Evolutionary conservation across 176 grass and related monocot genomes (phyloP).

Genomic region (Rhipidocladum racemiflorum): DNA sequence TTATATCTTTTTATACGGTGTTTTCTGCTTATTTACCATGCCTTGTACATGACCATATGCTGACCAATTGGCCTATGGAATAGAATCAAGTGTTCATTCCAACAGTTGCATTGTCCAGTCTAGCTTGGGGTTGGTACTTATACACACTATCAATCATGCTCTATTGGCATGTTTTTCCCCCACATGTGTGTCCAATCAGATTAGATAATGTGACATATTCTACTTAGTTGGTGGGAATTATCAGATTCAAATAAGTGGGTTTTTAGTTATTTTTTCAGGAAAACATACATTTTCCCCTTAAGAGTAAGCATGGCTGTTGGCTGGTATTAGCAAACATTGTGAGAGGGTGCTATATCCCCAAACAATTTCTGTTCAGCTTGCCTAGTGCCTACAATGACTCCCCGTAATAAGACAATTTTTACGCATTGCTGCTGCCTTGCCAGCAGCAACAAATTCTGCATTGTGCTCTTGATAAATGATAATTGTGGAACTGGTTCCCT

Average conservation of each 20-base stretch:
- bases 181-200: neutral
- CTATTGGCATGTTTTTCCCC: neutral
- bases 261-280: neutral
- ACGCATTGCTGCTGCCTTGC: too few species aligned
- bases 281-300: neutral
- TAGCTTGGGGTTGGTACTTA: neutral
- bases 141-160: neutral
- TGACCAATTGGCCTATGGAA: too few species aligned
- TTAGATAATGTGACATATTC: neutral
- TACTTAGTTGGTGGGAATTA: neutral
- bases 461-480: neutral
- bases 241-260: neutral
- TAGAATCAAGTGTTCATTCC: too few species aligned
- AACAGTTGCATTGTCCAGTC: neutral
- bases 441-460: neutral
- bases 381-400: neutral
- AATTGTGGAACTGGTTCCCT: neutral
- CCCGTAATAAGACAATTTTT: neutral
- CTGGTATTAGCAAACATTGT: neutral
- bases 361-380: neutral
- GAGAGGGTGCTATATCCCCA: neutral
- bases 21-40: too few species aligned
- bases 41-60: too few species aligned
- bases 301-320: neutral
- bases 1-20: too few species aligned